Percentiles rank a stretch among this genome's conserved stretches.
Conservation (phyloP, 441 rosid genomes). For the Pelargonium cotyledonis region DNA sequence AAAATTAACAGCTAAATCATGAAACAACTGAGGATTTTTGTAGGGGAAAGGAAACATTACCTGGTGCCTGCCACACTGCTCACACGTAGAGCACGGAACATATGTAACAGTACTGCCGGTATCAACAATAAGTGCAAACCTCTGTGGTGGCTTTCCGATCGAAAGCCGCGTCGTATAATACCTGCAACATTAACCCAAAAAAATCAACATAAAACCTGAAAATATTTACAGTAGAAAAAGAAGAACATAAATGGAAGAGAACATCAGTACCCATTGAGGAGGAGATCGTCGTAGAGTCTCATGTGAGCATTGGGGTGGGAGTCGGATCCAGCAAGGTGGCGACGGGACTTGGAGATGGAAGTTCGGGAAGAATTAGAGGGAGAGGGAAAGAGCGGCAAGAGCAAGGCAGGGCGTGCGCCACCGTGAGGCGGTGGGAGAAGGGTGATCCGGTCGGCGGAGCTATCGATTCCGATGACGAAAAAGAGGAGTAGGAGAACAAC, state of each 20-base stretch:
- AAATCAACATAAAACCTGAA: no score
- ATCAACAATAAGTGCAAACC: slow-evolving; percentile 89
- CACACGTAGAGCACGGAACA: slow-evolving; percentile 79
- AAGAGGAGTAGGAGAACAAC: background rate
- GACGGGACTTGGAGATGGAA: slow-evolving; percentile 26
- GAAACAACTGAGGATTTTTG: no score
- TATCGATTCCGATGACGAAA: background rate
- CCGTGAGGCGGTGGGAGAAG: slow-evolving; percentile 22
- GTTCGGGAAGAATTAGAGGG: slow-evolving; percentile 33
- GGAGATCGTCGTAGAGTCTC: slow-evolving; percentile 93
- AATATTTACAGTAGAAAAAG: no score
- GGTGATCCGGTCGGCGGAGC: slow-evolving; percentile 22
- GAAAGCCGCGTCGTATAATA: slow-evolving; percentile 81
- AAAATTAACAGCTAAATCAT: no score
- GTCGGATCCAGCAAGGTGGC: slow-evolving; percentile 41
- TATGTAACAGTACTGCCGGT: slow-evolving; percentile 91
- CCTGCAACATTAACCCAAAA: slow-evolving; percentile 25
- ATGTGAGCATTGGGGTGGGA: slow-evolving; percentile 56
- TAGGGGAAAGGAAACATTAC: slow-evolving; percentile 21
- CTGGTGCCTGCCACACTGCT: slow-evolving; percentile 81
- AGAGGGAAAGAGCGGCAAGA: slow-evolving; percentile 60
- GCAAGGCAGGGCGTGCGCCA: slow-evolving; percentile 41
- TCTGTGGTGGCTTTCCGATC: slow-evolving; percentile 96
- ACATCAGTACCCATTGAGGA: slow-evolving; percentile 51
- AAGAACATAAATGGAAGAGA: no score